Evolutionary conservation across 306 rosid genomes (phyloP), one percentile per base, ranked within the genome.

Genomic region (Quercus suber): DNA sequence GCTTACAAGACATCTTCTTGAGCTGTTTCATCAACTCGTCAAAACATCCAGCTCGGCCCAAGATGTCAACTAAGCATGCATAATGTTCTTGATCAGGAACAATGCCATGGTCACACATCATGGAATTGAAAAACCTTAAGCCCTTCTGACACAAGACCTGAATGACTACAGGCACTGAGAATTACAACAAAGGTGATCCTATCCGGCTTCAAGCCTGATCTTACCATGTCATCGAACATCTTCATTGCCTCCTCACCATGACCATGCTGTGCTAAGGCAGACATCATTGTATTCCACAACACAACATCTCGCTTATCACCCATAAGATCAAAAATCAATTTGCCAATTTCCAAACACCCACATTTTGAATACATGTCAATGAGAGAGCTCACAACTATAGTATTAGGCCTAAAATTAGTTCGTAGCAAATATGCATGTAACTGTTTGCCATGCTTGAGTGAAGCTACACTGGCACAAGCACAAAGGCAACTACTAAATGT

Each of bases 311-410:
- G 86, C 83, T 85, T 88, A 72, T 87, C 73, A 60, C 87, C 87
- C 64, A 79, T 35, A 33, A 87, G 77, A 68, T 84, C 14, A 75
- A 94, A 94, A 30, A 92, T 88, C 72, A 6, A 69, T 59, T 45
- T 56, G 60, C 89, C 90, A 41, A 85, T 84, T 73, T 82, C 97
- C 70, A 94, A 64, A 79, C 76, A 73, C 45, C 94, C 97, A 76
- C 97, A 92, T 84, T 90, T 90, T 56, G 96, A 85, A 81, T 94
- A 92, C 97, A 92, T 89, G 84, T 89, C 93, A 27, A 94, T 81
- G 57, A 92, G 89, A 80, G 96, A 90, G 89, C 94, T 82, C 65
- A 87, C 87, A 57, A 94, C 94, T 70, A 90, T 85, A 73, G 87
- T 79, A 82, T 83, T 94, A 78, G 89, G 84, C 79, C 86, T 89